Percentiles rank a stretch among this genome's conserved stretches.
Evolutionary conservation across 208 protist genomes (phyloP).

Genomic region (Paratrypanosoma confusum): DNA sequence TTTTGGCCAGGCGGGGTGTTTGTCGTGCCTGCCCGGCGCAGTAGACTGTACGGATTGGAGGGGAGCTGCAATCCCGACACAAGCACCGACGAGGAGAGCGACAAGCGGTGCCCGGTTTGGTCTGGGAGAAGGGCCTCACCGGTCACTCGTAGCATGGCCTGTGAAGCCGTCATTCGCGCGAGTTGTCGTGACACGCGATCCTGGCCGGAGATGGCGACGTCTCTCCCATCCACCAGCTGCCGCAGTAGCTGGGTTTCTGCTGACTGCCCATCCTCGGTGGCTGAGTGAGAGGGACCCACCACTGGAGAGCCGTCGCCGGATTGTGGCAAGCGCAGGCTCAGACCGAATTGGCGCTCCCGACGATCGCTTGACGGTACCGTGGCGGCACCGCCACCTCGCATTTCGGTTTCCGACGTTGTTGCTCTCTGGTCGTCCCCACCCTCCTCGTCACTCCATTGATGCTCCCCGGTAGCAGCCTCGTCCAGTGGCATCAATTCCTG

Average conservation of each 20-base stretch:
- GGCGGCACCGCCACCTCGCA: conserved; percentile 1
- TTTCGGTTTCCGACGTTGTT: background rate
- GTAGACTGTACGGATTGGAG: too few species aligned
- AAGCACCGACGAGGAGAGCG: too few species aligned
- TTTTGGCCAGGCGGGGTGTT: too few species aligned
- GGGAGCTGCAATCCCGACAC: too few species aligned
- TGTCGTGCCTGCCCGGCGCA: too few species aligned
- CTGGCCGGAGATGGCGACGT: conserved; percentile 21
- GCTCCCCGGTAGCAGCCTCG: conserved; percentile 3
- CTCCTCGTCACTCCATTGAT: background rate
- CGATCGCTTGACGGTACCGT: background rate
- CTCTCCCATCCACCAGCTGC: conserved; percentile 39
- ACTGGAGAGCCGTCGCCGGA: too few species aligned
- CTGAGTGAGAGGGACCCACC: too few species aligned
- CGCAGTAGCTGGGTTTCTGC: conserved; percentile 31
- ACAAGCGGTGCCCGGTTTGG: too few species aligned
- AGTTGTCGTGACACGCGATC: conserved; percentile 33
- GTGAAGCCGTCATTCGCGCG: conserved; percentile 31
- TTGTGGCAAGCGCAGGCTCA: too few species aligned
- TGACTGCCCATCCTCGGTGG: background rate
- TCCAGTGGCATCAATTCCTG: conserved; percentile 17
- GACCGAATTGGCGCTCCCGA: background rate
- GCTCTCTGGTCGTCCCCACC: background rate
- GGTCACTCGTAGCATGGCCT: conserved; percentile 35
- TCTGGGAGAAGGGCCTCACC: conserved; percentile 2